phyloP scores from a whole-genome alignment of 164 flowering plant genomes.

The Dillenia suffruticosa region DNA sequence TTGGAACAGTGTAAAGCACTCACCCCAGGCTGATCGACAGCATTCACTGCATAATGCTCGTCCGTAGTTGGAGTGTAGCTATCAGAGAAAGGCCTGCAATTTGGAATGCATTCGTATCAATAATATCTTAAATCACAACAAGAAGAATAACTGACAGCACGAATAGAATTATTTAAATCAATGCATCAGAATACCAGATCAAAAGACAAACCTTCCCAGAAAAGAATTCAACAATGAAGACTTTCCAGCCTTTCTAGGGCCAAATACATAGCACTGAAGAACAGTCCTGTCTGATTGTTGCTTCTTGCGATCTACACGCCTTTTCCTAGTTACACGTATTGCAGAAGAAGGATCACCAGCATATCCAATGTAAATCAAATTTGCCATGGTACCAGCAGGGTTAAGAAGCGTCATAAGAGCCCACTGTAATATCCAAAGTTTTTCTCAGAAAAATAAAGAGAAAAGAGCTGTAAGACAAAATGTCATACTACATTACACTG shows the following conservation, averaged over 20 bases:
- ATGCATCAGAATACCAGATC: not conserved
- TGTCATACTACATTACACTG: too few species aligned
- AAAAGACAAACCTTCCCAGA: constrained; percentile 65
- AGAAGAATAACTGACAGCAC: too few species aligned
- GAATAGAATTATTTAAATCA: too few species aligned
- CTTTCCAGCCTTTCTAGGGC: constrained; percentile 85
- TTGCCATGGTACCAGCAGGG: constrained; percentile 62
- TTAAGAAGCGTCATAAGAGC: constrained; percentile 88
- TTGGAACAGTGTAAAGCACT: constrained; percentile 19
- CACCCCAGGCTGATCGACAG: constrained; percentile 70
- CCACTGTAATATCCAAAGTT: constrained; percentile 59
- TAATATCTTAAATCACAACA: not conserved
- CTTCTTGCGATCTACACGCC: constrained; percentile 73
- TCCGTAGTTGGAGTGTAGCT: constrained; percentile 40
- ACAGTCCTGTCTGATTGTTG: constrained; percentile 84
- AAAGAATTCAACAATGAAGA: constrained; percentile 76
- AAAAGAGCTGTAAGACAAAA: too few species aligned
- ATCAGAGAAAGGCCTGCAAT: constrained; percentile 71
- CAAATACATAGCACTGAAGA: constrained; percentile 93
- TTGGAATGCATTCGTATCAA: not conserved
- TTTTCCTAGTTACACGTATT: constrained; percentile 64
- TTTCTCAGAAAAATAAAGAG: too few species aligned
- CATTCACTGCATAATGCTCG: constrained; percentile 68
- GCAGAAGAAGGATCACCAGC: constrained; percentile 71
- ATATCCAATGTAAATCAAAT: constrained; percentile 83